Evolutionary conservation across 1,284 basidiomycete species (phyloP).

Genomic region (Ceratobasidium theobromae): DNA sequence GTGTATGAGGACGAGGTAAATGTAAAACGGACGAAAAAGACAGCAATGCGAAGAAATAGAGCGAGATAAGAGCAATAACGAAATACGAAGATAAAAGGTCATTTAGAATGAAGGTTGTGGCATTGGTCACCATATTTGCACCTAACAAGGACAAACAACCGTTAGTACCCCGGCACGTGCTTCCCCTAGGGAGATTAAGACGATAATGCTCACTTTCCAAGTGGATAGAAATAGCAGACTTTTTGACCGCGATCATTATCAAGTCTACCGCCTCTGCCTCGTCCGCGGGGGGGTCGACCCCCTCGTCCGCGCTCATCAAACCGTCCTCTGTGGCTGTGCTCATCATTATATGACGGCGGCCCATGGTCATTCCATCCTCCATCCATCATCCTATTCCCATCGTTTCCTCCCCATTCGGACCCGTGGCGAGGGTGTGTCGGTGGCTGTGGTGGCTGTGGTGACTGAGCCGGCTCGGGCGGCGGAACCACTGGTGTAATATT

Average conservation of each 20-base stretch:
- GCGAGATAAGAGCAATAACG: background rate
- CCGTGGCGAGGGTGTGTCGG: constrained; percentile 40
- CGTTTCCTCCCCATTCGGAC: constrained; percentile 49
- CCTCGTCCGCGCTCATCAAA: constrained; percentile 41
- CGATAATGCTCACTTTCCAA: constrained; percentile 74
- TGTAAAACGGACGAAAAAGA: background rate
- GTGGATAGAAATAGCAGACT: constrained; percentile 82
- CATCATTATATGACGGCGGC: constrained; percentile 8
- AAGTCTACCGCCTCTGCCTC: constrained; percentile 50
- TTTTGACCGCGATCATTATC: constrained; percentile 70
- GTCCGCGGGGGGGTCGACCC: constrained; percentile 42
- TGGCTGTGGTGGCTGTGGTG: background rate
- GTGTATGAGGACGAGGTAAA: background rate
- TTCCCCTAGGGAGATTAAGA: constrained; percentile 42
- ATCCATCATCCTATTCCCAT: constrained; percentile 3
- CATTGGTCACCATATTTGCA: constrained; percentile 84
- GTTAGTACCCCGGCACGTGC: constrained; percentile 50
- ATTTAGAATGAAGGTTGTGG: constrained; percentile 32
- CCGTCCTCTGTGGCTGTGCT: constrained; percentile 1
- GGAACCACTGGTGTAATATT: constrained; percentile 48
- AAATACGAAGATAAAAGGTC: constrained; percentile 11
- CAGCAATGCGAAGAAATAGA: background rate
- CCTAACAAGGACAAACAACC: constrained; percentile 51
- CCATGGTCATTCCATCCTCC: constrained; percentile 18
- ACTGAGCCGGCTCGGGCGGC: constrained; percentile 34